These are phyloP conservation scores for Lactarius quietus DNA, from an alignment of 768 basidiomycete species.

Conservation along the genomic window DNA sequence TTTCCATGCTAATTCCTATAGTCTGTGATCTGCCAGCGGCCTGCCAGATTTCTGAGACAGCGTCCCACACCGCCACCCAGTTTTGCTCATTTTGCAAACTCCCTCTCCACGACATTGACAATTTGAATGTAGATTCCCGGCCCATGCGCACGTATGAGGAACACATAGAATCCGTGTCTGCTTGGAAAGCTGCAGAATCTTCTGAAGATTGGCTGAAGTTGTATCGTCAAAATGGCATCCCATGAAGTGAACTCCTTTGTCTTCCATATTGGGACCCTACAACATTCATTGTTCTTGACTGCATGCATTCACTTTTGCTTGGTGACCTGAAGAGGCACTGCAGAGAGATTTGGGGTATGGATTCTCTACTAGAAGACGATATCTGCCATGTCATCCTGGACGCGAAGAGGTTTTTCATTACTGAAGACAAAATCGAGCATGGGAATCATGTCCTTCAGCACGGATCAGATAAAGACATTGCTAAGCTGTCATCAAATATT, in stretches of 20 bases:
- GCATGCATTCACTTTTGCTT: conserved; percentile 33
- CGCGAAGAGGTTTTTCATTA: not conserved
- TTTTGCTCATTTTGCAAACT: too few relatives aligned
- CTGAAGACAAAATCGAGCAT: not conserved
- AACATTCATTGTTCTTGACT: conserved; percentile 28
- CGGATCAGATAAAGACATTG: not conserved
- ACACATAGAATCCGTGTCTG: too few relatives aligned
- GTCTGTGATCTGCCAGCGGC: too few relatives aligned
- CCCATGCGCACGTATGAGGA: too few relatives aligned
- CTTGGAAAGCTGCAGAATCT: too few relatives aligned
- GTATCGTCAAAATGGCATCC: too few relatives aligned
- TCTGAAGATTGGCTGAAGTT: too few relatives aligned
- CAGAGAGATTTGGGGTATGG: conserved; percentile 20
- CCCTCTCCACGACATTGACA: too few relatives aligned
- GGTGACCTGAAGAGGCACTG: conserved; percentile 24
- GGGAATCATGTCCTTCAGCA: not conserved
- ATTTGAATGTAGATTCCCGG: too few relatives aligned
- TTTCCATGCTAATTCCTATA: too few relatives aligned
- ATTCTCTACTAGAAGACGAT: not conserved
- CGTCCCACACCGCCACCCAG: too few relatives aligned
- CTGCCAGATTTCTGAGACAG: too few relatives aligned
- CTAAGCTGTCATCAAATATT: not conserved
- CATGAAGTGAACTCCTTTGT: conserved; percentile 34
- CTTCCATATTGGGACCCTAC: conserved; percentile 34
- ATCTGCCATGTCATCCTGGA: not conserved